Evolutionary conservation across 2,329 filamentous ascomycete genomes (phyloP), one percentile per base, ranked within the genome.

Genomic region (Zalaria obscura): DNA sequence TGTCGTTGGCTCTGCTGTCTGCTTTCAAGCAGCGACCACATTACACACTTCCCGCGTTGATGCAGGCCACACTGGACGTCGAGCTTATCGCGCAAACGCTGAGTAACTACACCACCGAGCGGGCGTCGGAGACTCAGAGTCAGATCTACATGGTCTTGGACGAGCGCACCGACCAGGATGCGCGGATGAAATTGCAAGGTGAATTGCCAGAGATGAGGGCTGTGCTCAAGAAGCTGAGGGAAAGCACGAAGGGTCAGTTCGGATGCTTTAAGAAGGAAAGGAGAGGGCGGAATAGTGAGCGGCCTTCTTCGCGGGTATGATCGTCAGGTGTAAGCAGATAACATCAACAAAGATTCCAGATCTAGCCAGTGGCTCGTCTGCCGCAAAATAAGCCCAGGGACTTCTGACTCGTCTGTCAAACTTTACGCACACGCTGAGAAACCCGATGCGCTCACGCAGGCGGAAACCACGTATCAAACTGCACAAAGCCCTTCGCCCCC

Each of bases 61-160:
- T 96, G 80, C 93, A 98, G 63, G 93, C 93, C 1, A 98, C 91
- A 0, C 75, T 98, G 1, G 91, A 98, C 55, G 88, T 95, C 1
- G 91, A 98, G 62, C 96, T 98, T 56, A 80, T 96, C 43, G 85
- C 88, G 1, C 91, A 98, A 66, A 95, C 89, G 4, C 72, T 98
- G 29, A 83, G 76, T 46, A 80, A 88, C 51, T 98, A 93, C 61
- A 91, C 85, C 0, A 91, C 85, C 0, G 83, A 93, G 43, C 73
- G 77, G 39, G 85, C 87, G 3, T 78, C 78, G 5, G 78, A 88
- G 56, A 72, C 84, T 9, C 91, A 96, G 65, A 82, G 82, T 51
- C 78, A 88, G 58, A 89, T 98, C 38, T 98, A 96, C 61, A 76
- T 91, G 49, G 86, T 91, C 57, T 68, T 98, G 10, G 91, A 98